Evolutionary conservation across 176 grass and related monocot species (phyloP).

Genomic region (Chrysopogon serrulatus): DNA sequence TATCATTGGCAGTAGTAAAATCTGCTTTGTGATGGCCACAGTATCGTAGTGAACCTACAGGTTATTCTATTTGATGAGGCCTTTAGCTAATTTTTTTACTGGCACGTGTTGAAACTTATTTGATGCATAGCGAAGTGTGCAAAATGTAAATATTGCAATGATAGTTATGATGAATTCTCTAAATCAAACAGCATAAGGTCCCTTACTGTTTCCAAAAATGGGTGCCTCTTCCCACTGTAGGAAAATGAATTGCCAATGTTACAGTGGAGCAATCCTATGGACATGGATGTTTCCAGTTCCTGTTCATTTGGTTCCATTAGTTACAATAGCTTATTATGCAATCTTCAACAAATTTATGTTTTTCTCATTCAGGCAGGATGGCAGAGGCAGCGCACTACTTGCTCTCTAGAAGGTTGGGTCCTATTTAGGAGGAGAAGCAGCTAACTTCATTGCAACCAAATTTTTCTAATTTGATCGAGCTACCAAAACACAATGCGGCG

Average conservation of each 20-base stretch:
- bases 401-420: slow-evolving; percentile 11
- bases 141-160: background rate
- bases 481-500: slow-evolving; percentile 4
- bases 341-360: background rate
- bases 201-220: background rate
- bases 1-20: background rate
- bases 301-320: background rate
- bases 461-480: slow-evolving; percentile 2
- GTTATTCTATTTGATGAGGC: background rate
- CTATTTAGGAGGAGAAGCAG: slow-evolving; percentile 21
- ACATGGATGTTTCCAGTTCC: background rate
- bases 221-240: background rate
- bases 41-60: background rate
- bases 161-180: background rate
- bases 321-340: background rate
- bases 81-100: background rate
- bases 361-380: background rate
- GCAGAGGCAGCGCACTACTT: slow-evolving; percentile 9
- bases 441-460: background rate
- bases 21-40: background rate
- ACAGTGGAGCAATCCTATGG: background rate
- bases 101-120: background rate
- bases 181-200: background rate
- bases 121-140: too few species aligned
- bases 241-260: background rate